Percentiles rank a stretch among this genome's conserved stretches.
These are phyloP conservation scores for Fistulina hepatica DNA, from an alignment of 1,284 basidiomycete genomes.

Conservation along the genomic window DNA sequence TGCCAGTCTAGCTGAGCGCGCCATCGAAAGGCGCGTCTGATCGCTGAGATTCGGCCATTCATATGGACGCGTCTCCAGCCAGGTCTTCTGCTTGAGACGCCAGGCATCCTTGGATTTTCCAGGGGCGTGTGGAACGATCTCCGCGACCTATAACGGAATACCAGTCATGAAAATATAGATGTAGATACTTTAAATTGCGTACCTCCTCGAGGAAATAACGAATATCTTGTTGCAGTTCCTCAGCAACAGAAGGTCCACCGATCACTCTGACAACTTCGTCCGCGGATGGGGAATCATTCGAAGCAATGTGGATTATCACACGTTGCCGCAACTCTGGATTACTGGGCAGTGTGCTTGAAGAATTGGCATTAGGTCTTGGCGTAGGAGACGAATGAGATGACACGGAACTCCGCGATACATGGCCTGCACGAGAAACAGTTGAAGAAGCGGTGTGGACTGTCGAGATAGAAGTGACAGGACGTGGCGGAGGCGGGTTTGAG, in stretches of 20 bases:
- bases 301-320: too few relatives aligned
- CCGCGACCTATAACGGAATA: constrained; percentile 26
- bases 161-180: not conserved
- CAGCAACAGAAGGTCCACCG: constrained; percentile 27
- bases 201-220: constrained; percentile 40
- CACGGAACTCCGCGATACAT: constrained; percentile 41
- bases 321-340: too few relatives aligned
- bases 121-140: constrained; percentile 33
- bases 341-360: too few relatives aligned
- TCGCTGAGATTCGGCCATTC: constrained; percentile 42
- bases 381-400: too few relatives aligned
- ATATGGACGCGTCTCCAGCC: constrained; percentile 59
- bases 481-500: constrained; percentile 19
- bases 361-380: too few relatives aligned
- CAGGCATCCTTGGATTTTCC: constrained; percentile 32
- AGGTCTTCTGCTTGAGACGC: constrained; percentile 41
- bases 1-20: constrained; percentile 36
- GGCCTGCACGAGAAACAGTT: constrained; percentile 28
- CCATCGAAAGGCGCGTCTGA: constrained; percentile 33
- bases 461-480: constrained; percentile 19
- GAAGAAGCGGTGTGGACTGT: constrained; percentile 19
- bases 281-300: too few relatives aligned
- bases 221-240: constrained; percentile 28
- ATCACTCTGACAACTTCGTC: constrained; percentile 35
- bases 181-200: constrained; percentile 13